Conservation (phyloP, 331 rosid species). For the Prunus yedoensis region DNA sequence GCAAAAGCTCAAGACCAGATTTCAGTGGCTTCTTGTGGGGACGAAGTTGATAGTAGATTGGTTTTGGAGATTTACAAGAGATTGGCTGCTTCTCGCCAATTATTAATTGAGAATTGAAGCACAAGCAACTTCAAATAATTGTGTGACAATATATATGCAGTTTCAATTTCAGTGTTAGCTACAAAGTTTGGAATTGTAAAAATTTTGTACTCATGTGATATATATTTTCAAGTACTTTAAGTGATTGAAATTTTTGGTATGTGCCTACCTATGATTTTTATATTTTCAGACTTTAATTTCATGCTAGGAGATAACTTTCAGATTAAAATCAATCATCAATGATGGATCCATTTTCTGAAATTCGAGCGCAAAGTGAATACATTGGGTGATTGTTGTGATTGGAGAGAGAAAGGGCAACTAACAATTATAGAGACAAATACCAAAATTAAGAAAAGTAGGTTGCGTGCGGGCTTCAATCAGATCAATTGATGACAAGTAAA, state of each 20-base stretch:
- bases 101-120: background rate
- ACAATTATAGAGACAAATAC: background rate
- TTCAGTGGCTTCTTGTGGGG: slow-evolving; percentile 8
- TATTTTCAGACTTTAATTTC: too few species aligned
- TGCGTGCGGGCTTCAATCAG: too few species aligned
- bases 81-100: slow-evolving; percentile 12
- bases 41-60: slow-evolving; percentile 17
- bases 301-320: too few species aligned
- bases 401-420: background rate
- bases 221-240: background rate
- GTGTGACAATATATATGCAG: background rate
- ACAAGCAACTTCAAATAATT: background rate
- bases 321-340: too few species aligned
- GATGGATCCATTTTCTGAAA: too few species aligned
- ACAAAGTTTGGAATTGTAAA: background rate
- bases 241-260: background rate
- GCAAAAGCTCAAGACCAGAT: slow-evolving; percentile 23
- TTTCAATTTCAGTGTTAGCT: background rate
- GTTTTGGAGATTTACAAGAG: slow-evolving; percentile 33
- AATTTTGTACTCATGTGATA: background rate
- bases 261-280: too few species aligned
- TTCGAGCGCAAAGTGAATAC: too few species aligned
- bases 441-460: background rate
- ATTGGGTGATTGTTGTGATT: background rate
- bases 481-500: too few species aligned